A percentile compares a stretch with the other conserved stretches of the same genome.
Evolutionary conservation across 2,329 filamentous ascomycete genomes (phyloP).

Genomic region (Paecilomyces formosus): DNA sequence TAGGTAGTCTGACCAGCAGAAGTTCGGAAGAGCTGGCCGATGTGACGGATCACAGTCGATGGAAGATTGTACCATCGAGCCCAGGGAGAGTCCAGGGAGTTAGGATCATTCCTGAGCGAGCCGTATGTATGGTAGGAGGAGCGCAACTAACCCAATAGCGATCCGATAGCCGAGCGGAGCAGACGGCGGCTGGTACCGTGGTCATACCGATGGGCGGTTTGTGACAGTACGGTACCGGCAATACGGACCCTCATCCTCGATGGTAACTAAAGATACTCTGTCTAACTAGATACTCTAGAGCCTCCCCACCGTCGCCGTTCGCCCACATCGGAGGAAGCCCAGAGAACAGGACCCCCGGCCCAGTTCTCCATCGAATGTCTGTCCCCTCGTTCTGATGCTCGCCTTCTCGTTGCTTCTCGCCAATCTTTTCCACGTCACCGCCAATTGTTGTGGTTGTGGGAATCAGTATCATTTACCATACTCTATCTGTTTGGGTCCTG

Average conservation of each 20-base stretch:
- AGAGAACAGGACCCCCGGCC: neutral
- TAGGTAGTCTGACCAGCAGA: neutral
- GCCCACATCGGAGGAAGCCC: neutral
- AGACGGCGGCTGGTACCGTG: neutral
- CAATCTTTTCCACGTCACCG: neutral
- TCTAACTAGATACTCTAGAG: neutral
- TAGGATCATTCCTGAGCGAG: neutral
- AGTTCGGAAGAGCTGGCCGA: neutral
- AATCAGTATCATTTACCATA: neutral
- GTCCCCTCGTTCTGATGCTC: neutral
- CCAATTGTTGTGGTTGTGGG: neutral
- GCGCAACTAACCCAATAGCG: neutral
- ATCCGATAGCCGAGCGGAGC: neutral
- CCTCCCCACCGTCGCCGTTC: neutral
- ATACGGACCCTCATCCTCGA: neutral
- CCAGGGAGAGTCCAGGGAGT: neutral
- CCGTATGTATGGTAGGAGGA: neutral
- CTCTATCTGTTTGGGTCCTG: neutral
- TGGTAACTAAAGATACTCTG: too few species aligned
- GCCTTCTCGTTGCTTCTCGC: neutral
- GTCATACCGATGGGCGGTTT: neutral
- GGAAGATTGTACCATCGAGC: neutral
- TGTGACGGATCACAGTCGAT: neutral
- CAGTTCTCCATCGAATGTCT: neutral
- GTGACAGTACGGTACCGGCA: neutral